phyloP scores from a whole-genome alignment of 2,329 filamentous ascomycete genomes.

The Diaporthe vaccinii region DNA sequence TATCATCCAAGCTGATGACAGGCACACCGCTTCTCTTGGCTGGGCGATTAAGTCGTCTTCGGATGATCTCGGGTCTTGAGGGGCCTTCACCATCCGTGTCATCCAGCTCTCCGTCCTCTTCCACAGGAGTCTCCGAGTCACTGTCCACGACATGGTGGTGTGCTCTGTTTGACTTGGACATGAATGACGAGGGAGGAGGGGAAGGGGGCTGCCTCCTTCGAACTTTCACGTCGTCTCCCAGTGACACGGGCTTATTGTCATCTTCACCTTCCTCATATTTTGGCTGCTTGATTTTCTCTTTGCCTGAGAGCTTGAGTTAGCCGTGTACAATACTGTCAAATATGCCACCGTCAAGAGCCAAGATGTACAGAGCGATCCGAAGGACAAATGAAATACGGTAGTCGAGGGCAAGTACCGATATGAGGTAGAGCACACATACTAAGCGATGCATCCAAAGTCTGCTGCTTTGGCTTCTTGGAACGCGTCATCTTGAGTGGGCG shows the following conservation, averaged over 20 bases:
- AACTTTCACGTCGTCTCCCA: background rate
- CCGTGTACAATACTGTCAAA: background rate
- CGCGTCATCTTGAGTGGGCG: constrained; percentile 31
- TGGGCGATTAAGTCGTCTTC: constrained; percentile 22
- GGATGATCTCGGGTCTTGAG: constrained; percentile 29
- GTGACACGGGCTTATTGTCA: constrained; percentile 21
- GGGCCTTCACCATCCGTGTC: constrained; percentile 39
- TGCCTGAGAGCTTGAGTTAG: constrained; percentile 9
- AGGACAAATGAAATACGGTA: background rate
- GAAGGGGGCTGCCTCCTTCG: background rate
- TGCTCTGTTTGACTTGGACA: constrained; percentile 23
- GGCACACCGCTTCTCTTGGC: background rate
- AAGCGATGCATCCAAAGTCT: constrained; percentile 42
- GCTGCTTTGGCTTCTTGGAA: constrained; percentile 40
- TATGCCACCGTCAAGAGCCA: background rate
- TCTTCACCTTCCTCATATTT: constrained; percentile 25
- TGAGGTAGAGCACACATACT: constrained; percentile 36
- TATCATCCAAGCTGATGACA: constrained; percentile 24
- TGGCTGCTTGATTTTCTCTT: background rate
- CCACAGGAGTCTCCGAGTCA: constrained; percentile 39
- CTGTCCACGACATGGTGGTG: constrained; percentile 27
- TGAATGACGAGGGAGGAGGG: constrained; percentile 35
- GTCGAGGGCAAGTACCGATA: background rate
- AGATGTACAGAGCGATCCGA: background rate
- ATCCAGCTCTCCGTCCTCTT: constrained; percentile 30